These are phyloP conservation scores for Pseudocercospora ulei DNA, from an alignment of 2,329 filamentous ascomycete genomes.

Conservation along the genomic window DNA sequence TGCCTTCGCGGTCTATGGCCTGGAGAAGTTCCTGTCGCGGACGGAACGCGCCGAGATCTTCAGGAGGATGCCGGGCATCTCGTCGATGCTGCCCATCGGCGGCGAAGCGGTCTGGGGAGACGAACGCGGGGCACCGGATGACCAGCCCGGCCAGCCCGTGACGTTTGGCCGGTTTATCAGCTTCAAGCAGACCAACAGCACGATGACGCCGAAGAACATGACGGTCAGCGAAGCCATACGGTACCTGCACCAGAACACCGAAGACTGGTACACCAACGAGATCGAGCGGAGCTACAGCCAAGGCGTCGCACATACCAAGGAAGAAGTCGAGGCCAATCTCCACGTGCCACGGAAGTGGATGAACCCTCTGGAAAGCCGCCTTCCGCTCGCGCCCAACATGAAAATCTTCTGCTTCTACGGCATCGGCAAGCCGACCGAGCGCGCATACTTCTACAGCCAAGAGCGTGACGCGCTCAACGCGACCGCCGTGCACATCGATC, in stretches of 20 bases:
- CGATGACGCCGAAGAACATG: slow-evolving; percentile 53
- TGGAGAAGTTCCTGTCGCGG: slow-evolving; percentile 88
- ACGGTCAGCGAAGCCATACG: slow-evolving; percentile 68
- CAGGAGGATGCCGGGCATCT: slow-evolving; percentile 91
- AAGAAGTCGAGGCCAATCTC: slow-evolving; percentile 61
- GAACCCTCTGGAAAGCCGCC: slow-evolving; percentile 80
- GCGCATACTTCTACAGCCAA: slow-evolving; percentile 79
- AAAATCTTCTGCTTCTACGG: slow-evolving; percentile 98
- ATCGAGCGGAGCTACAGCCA: slow-evolving; percentile 71
- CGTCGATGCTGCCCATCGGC: slow-evolving; percentile 90
- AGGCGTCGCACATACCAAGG: slow-evolving; percentile 68
- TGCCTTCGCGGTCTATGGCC: slow-evolving; percentile 87
- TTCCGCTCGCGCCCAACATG: slow-evolving; percentile 76
- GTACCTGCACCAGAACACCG: slow-evolving; percentile 67
- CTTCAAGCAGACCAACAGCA: slow-evolving; percentile 61
- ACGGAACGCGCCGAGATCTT: slow-evolving; percentile 89
- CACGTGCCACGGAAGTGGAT: slow-evolving; percentile 66
- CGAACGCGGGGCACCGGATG: slow-evolving; percentile 75
- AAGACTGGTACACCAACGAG: slow-evolving; percentile 74
- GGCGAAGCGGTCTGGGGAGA: slow-evolving; percentile 95
- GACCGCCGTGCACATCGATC: slow-evolving; percentile 51
- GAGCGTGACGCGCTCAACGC: slow-evolving; percentile 53
- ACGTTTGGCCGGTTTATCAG: slow-evolving; percentile 76
- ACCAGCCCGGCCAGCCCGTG: slow-evolving; percentile 59
- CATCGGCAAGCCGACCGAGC: slow-evolving; percentile 84